Base-by-base conservation (phyloP, 2,329 filamentous ascomycete genomes). In the Aspergillus latus region DNA sequence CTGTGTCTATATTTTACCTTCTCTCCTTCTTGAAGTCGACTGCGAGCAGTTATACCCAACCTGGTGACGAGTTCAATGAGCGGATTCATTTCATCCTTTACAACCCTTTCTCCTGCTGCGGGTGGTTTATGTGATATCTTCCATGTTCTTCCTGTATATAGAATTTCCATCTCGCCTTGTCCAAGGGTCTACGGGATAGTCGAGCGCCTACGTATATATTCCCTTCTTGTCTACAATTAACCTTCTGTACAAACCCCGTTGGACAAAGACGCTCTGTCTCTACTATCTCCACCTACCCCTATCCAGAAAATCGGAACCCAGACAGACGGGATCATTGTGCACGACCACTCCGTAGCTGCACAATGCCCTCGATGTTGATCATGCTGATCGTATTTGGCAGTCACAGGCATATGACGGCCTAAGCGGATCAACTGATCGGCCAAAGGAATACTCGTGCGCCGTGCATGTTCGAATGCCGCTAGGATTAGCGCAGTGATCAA, bases 11-110 rank as follows among this genome's bases (percentile, higher is more conserved):
- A 37, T 45, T 29, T 29, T 36, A 16, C n/a, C 21, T 10, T 21
- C 42, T 11, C 30, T 53, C 40, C 34, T 48, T 16, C 34, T 46
- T 39, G 7, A 10, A 37, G 49, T 47, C 26, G 28, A 40, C 37
- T 42, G 21, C 28, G n/a, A 48, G 37, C 36, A 36, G 11, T 48
- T 46, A 54, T 49, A 48, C 52, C 45, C 45, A 48, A 34, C 9
- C 36, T 37, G 44, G 52, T 32, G 37, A 54, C 30, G 52, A 54
- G 37, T 39, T 49, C n/a, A 43, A 48, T 54, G 52, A 54, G 37
- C 40, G 36, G 44, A 48, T 42, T 21, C 26, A 13, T 49, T 9
- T 40, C 47, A 28, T 36, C 34, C 21, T 49, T 40, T 37, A 39
- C 21, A 21, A 26, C 30, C 10, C 11, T 29, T 49, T 44, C 7